These are phyloP conservation scores for Loxodes magnus DNA, from an alignment of 73 alveolate species.

Conservation along the genomic window DNA sequence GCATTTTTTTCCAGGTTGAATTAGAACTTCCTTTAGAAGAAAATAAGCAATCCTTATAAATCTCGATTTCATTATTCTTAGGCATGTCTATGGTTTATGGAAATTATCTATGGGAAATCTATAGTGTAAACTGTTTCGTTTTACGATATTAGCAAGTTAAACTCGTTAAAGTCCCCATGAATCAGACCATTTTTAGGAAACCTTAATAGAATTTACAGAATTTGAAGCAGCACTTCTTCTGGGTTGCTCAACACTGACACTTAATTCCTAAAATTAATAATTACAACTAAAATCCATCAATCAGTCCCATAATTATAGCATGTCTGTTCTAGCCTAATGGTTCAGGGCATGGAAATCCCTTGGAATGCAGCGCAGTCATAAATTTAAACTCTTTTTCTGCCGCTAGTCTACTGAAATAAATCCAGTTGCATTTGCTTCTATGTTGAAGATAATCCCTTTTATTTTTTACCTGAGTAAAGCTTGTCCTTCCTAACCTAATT, in stretches of 20 bases:
- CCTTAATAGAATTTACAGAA: slow-evolving; percentile 43
- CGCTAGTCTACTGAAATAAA: slow-evolving; percentile 89
- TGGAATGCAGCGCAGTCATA: slow-evolving; percentile 82
- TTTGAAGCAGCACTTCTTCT: slow-evolving; percentile 40
- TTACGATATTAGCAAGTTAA: slow-evolving; percentile 72
- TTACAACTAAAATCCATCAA: slow-evolving; percentile 62
- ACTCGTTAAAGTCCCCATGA: slow-evolving; percentile 96
- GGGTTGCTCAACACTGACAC: slow-evolving; percentile 57
- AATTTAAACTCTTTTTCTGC: slow-evolving; percentile 89
- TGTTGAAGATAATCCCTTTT: slow-evolving; percentile 88
- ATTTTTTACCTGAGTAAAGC: slow-evolving; percentile 84
- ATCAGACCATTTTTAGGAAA: slow-evolving; percentile 82
- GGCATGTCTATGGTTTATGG: slow-evolving; percentile 73
- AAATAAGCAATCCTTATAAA: slow-evolving; percentile 76
- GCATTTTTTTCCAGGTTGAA: too few species aligned
- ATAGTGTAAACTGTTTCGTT: slow-evolving; percentile 77
- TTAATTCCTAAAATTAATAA: too few species aligned
- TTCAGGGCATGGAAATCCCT: slow-evolving; percentile 66
- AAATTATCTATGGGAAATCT: slow-evolving; percentile 95
- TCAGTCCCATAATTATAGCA: slow-evolving; percentile 67
- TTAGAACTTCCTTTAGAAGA: slow-evolving; percentile 71
- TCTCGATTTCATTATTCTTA: slow-evolving; percentile 70
- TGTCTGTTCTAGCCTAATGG: slow-evolving; percentile 84
- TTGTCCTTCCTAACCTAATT: slow-evolving; percentile 90
- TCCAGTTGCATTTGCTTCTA: slow-evolving; percentile 84